Evolutionary conservation across 805 yeast genomes (phyloP).

Genomic region (Teunomyces kruisii): DNA sequence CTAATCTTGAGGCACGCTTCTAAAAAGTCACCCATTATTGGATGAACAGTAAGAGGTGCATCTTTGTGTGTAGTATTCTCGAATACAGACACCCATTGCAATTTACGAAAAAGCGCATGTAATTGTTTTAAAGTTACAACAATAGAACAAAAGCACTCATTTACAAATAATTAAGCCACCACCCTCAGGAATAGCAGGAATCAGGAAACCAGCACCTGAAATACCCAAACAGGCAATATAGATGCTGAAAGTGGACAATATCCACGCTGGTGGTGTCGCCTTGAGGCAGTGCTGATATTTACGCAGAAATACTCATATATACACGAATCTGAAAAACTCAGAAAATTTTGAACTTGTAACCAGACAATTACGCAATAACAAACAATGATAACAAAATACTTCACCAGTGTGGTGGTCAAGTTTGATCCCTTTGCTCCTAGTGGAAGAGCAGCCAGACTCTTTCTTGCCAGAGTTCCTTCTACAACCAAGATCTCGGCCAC

Average conservation of each 20-base stretch:
- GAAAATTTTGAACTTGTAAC: neutral
- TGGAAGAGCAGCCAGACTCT: constrained; percentile 69
- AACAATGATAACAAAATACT: constrained; percentile 85
- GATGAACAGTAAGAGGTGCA: too few relatives aligned
- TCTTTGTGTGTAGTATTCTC: too few relatives aligned
- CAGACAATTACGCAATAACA: neutral
- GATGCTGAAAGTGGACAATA: neutral
- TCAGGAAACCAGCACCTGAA: too few relatives aligned
- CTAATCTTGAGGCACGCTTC: too few relatives aligned
- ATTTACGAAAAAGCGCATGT: too few relatives aligned
- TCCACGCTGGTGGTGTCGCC: neutral
- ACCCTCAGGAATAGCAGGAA: too few relatives aligned
- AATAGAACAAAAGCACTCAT: too few relatives aligned
- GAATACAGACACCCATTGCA: too few relatives aligned
- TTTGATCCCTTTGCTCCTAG: constrained; percentile 77
- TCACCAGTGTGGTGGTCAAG: constrained; percentile 70
- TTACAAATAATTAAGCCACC: too few relatives aligned
- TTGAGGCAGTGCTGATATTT: neutral
- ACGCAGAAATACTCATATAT: neutral
- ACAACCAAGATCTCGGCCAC: constrained; percentile 64
- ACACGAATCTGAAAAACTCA: neutral
- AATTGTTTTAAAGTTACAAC: too few relatives aligned
- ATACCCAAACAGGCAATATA: neutral
- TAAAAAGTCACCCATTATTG: too few relatives aligned
- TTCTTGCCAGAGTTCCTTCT: constrained; percentile 80